A percentile compares a stretch with the other conserved stretches of the same genome.
phyloP scores from a whole-genome alignment of 2,329 filamentous ascomycete species.

The Penicillium sp. region DNA sequence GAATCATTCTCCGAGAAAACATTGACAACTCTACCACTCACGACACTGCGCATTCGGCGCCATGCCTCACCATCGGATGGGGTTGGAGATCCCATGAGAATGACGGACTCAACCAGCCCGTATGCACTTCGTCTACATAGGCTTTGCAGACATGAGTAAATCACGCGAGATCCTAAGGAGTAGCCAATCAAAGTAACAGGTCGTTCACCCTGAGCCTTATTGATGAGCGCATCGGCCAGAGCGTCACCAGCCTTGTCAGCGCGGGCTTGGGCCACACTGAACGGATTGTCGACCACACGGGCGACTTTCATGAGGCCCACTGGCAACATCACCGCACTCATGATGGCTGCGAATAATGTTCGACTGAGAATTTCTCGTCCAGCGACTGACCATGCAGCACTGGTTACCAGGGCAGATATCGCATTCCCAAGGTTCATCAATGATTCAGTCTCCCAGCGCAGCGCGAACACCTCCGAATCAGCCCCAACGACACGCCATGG shows the following conservation, averaged over 20 bases:
- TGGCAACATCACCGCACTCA: slow-evolving; percentile 71
- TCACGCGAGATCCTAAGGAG: slow-evolving; percentile 79
- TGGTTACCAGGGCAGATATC: slow-evolving; percentile 77
- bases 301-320: slow-evolving; percentile 70
- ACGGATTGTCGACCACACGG: slow-evolving; percentile 78
- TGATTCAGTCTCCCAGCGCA: slow-evolving; percentile 82
- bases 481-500: slow-evolving; percentile 80
- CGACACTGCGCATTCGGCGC: slow-evolving; percentile 76
- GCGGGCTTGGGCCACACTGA: slow-evolving; percentile 74
- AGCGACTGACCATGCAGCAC: slow-evolving; percentile 76
- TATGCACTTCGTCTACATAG: slow-evolving; percentile 81
- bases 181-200: slow-evolving; percentile 83
- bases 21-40: slow-evolving; percentile 82
- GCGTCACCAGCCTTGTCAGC: slow-evolving; percentile 81
- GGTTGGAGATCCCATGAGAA: slow-evolving; percentile 80
- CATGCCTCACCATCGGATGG: slow-evolving; percentile 75
- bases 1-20: slow-evolving; percentile 88
- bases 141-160: slow-evolving; percentile 79
- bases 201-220: slow-evolving; percentile 79
- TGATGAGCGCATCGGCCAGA: slow-evolving; percentile 81
- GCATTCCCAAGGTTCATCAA: slow-evolving; percentile 78
- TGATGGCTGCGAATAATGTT: slow-evolving; percentile 71
- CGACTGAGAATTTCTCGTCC: slow-evolving; percentile 76
- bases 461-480: slow-evolving; percentile 77
- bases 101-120: slow-evolving; percentile 80